These are phyloP conservation scores for Phoenix dactylifera DNA, from an alignment of 176 grass and related monocot species.

Conservation along the genomic window DNA sequence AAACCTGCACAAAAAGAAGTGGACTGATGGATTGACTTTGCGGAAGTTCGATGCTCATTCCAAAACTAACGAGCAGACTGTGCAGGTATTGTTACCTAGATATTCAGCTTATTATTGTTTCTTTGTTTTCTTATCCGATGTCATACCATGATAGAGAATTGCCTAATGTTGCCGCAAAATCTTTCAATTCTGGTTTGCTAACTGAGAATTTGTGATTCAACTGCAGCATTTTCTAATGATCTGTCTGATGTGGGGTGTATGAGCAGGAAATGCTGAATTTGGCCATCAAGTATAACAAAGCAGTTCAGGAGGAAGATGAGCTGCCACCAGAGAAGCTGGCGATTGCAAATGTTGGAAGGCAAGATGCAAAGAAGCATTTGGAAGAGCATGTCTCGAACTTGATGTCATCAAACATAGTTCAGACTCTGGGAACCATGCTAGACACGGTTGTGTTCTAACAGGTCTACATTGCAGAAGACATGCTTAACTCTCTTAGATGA, in stretches of 20 bases:
- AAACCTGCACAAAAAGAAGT: slow-evolving; percentile 98
- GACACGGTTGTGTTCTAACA: slow-evolving; percentile 84
- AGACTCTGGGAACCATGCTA: slow-evolving; percentile 93
- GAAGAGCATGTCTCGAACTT: slow-evolving; percentile 96
- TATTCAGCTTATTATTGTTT: background rate
- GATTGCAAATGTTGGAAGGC: slow-evolving; percentile 90
- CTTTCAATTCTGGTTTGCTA: too few species aligned
- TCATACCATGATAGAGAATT: background rate
- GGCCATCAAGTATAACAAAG: slow-evolving; percentile 95
- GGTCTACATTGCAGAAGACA: too few species aligned
- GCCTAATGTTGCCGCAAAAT: background rate
- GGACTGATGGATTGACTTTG: slow-evolving; percentile 88
- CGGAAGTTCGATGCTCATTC: slow-evolving; percentile 68
- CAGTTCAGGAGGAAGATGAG: slow-evolving; percentile 97
- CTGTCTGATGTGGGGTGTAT: background rate
- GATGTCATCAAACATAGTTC: slow-evolving; percentile 97
- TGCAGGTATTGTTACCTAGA: slow-evolving; percentile 43
- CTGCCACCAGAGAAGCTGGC: slow-evolving; percentile 89
- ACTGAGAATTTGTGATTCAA: too few species aligned
- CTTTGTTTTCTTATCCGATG: background rate
- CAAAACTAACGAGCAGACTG: slow-evolving; percentile 89
- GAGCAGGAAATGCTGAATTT: slow-evolving; percentile 87
- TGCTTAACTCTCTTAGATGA: too few species aligned
- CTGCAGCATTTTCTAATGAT: background rate
- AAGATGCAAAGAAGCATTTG: slow-evolving; percentile 97